Base-by-base conservation (phyloP, 768 basidiomycete genomes). In the Mycena pura region DNA sequence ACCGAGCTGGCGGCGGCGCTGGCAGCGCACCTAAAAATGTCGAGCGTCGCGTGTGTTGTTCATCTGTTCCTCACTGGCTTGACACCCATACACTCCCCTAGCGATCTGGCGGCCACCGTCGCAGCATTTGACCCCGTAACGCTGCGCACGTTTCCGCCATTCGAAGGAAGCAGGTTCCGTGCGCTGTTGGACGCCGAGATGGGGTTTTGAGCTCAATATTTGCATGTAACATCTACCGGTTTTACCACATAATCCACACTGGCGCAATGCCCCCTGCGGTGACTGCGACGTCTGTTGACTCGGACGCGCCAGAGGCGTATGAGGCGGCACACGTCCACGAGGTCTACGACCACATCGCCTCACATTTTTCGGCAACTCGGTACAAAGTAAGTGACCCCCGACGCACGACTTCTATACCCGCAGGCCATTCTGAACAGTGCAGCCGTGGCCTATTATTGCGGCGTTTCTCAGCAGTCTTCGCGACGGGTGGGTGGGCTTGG, bases 361-460 rank as follows among this genome's bases (percentile, higher is more conserved):
- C 80, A 17, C 94, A 96, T 76, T 96, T 96, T 73, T 92, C 92
- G 9, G 88, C 89, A 0, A 96, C 94, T 8, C 83, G 95, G 25
- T 95, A 96, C 79, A 95, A 95, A 80, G 92, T 90, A 59, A 65
- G 75, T 63, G 48, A n/a, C n/a, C n/a, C 57, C n/a, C 17, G 45
- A 17, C 24, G 17, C 15, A n/a, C n/a, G n/a, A n/a, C n/a, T n/a
- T 19, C n/a, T 27, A 22, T 2, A 6, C 44, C 25, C 14, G 49
- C 51, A 13, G 13, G 25, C 14, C 53, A n/a, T 29, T 39, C 51
- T 34, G 44, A 46, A 45, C 44, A 41, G 51, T 51, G 39, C 53
- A 95, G 93, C 93, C 93, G 62, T 96, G 93, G 95, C 95, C 96
- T 5, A 84, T 96, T 61, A 89, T 96, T 45, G 83, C 87, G 15